Base-by-base conservation (phyloP, 257 asterid species). In the Ballota nigra region DNA sequence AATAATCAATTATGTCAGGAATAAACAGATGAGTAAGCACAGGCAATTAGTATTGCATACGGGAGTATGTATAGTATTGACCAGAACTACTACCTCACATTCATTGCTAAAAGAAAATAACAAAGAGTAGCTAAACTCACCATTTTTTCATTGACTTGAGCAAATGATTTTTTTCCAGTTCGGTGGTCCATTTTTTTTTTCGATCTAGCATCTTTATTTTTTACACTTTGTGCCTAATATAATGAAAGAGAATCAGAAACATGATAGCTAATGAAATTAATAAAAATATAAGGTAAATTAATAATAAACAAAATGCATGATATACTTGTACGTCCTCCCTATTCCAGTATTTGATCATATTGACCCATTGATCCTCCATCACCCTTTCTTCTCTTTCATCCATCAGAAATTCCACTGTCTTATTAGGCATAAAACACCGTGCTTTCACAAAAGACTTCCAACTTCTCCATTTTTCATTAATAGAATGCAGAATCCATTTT, bases 91-190 rank as follows among this genome's bases (percentile, higher is more conserved):
- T 8, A 36, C 2, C 43, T 36, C 43, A 36, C 8, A 36, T 36
- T 36, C 43, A 36, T 36, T 8, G 1, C 51, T 41, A 11, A 41
- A 41, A 12, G 16, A 0, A 41, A 41, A 12, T 2, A 41, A 0
- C 1, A 36, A 13, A 41, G 1, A 12, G 19, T n/a, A 24, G 1
- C 16, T 19, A 5, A 34, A 63, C 68, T 6, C 63, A 68, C 73
- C 52, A 68, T n/a, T 1, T 52, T 20, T 10, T 31, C 22, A 19
- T 3, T 1, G 15, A 68, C 36, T 68, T 68, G 22, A 0, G 71
- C 61, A 49, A 66, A 66, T 66, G 71, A 33, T 5, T 1, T 66
- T 12, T 66, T 66, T 66, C 71, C 45, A 45, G 62, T 49, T 4
- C 22, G 26, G 19, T 67, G 62, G 29, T 67, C 24, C 72, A 67